Base-by-base conservation (phyloP, 1,139 yeast genomes). In the Blastobotrys buckinghamii region DNA sequence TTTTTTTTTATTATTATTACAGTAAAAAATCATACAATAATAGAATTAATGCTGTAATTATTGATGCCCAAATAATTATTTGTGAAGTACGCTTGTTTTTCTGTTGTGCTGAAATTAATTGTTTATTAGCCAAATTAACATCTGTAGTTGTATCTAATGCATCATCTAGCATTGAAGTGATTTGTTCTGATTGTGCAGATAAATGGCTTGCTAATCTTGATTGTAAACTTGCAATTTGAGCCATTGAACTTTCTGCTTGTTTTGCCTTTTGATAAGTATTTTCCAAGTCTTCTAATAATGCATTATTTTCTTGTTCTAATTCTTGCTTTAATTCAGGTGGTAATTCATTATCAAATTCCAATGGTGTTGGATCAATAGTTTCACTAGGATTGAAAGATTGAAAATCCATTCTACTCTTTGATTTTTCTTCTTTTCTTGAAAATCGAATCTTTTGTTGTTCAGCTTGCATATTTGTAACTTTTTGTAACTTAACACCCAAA, bases 181-280 rank as follows among this genome's bases (percentile, higher is more conserved):
- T 86, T 63, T 80, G 83, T 47, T 82, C 84, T 3, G 86, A 80
- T 65, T 92, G 98, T 0, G 79, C 68, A 33, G 81, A 81, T 47
- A 92, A 70, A 61, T 90, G 95, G 45, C 82, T 72, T 3, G 89
- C 76, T 52, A 92, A 72, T 59, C 88, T 95, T 30, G 83, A 75
- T 60, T 89, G 95, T 55, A 92, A 67, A 49, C 82, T 79, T 1
- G 92, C 78, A 45, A 92, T 84, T 61, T 89, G 97, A 47, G 82
- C 68, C 70, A 90, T 81, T 1, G 95, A 80, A 52, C 74, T 75
- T 62, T 89, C 94, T n/a, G 92, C 78, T 53, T 63, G 60, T 47
- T 63, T 60, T 1, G 73, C 73, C 52, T 69, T 67, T 40, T 65
- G 65, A 17, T 69, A 61, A 2, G 69, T 62, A 26, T 61, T 57